Evolutionary conservation across 2,329 filamentous ascomycete species (phyloP), one percentile per base, ranked within the genome.

Genomic region (Coniochaeta pulveracea): DNA sequence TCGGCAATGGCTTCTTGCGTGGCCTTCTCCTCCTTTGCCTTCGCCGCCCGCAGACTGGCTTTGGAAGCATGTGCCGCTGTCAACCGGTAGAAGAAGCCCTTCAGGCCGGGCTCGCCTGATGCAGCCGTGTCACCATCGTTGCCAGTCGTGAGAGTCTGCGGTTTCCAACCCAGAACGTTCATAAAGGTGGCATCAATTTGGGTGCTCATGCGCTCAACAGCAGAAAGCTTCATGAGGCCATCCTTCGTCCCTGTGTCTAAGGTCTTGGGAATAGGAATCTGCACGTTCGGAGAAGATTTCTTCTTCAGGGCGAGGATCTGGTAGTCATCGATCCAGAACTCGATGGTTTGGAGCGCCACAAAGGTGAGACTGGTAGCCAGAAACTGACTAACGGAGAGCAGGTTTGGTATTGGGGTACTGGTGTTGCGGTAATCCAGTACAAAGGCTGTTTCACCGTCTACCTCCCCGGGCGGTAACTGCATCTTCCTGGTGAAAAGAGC

Each of bases 361-460:
- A 98, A 98, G 0, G 91, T 96, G 54, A 98, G 63, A 60, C 89
- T 95, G 6, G 88, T 96, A 4, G 88, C 84, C 31, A 98, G 63
- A 45, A 98, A 98, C 55, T 95, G 88, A 49, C 83, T 80, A 34
- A 98, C 69, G 2, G 85, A 86, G 17, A 93, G 65, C 7, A 98
- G 62, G 39, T 85, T 85, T 3, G 93, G 91, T 31, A 96, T 61
- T 2, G 88, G 85, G 1, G 86, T 89, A 0, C 83, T 88, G 19
- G 74, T 74, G 52, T 93, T 95, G 49, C 91, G 74, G 56, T 96
- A 95, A 51, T 96, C 88, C 29, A 98, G 69, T 29, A 95, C 78
- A 51, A 98, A 98, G n/a, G 80, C 82, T 3, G 93, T 98, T 46
- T 89, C 74, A 19, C 64, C 64, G 35, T 68, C 80, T 11, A 66